Percentiles rank a stretch among this genome's conserved stretches.
phyloP scores from a whole-genome alignment of 1,139 yeast species.

The Saccharomycopsis hybrid region DNA sequence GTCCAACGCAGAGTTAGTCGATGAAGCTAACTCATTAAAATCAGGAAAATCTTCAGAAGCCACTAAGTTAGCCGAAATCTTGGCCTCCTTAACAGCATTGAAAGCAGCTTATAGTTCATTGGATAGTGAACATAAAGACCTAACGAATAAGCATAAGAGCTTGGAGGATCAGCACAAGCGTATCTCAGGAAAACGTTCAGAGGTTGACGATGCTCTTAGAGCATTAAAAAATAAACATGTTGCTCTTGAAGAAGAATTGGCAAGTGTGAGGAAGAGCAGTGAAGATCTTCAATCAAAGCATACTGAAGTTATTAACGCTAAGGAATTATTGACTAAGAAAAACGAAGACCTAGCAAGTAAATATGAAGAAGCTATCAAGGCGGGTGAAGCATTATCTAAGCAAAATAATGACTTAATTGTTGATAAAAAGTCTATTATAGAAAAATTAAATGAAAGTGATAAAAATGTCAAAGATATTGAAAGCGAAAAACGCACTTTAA shows the following conservation, averaged over 20 bases:
- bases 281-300: constrained; percentile 1
- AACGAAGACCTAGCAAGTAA: background rate
- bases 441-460: background rate
- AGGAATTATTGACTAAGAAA: background rate
- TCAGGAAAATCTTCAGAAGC: constrained; percentile 9
- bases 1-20: background rate
- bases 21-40: constrained; percentile 1
- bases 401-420: background rate
- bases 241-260: constrained; percentile 20
- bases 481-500: background rate
- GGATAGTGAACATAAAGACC: constrained; percentile 5
- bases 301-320: constrained; percentile 1
- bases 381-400: background rate
- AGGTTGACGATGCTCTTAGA: constrained; percentile 5
- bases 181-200: constrained; percentile 1
- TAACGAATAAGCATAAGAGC: constrained; percentile 4
- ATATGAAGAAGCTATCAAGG: background rate
- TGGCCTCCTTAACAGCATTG: constrained; percentile 18
- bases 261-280: constrained; percentile 18
- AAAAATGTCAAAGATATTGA: background rate
- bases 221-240: constrained; percentile 4
- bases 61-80: constrained; percentile 13
- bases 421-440: background rate
- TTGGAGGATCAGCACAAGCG: constrained; percentile 4
- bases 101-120: constrained; percentile 14